These are phyloP conservation scores for Ophiocordyceps unilateralis DNA, from an alignment of 2,329 filamentous ascomycete species.

Conservation along the genomic window DNA sequence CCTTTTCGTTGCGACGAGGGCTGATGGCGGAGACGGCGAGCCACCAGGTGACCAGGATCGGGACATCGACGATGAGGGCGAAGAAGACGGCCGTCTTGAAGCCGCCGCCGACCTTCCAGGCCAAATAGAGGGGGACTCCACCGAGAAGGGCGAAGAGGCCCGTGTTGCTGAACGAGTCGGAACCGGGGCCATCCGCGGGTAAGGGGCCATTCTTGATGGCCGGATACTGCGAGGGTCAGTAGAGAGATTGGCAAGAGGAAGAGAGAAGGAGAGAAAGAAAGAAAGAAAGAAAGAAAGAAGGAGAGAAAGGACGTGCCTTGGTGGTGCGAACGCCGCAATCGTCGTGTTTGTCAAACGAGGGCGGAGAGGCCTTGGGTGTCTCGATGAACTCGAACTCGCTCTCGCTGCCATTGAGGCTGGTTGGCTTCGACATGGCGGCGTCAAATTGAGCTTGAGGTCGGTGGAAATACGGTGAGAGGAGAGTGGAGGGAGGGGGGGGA, in stretches of 20 bases:
- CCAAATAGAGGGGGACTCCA: slow-evolving; percentile 60
- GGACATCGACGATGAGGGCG: slow-evolving; percentile 57
- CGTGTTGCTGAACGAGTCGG: slow-evolving; percentile 74
- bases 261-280: neutral
- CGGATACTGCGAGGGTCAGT: slow-evolving; percentile 9
- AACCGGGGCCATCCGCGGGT: slow-evolving; percentile 72
- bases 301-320: slow-evolving; percentile 18
- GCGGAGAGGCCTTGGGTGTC: slow-evolving; percentile 19
- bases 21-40: slow-evolving; percentile 61
- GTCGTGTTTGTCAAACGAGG: slow-evolving; percentile 51
- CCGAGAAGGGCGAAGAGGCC: slow-evolving; percentile 54
- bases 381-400: slow-evolving; percentile 24
- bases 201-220: slow-evolving; percentile 93
- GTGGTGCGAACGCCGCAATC: slow-evolving; percentile 33
- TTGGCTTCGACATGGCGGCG: slow-evolving; percentile 17
- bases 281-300: neutral
- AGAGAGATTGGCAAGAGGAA: neutral
- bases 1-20: slow-evolving; percentile 87
- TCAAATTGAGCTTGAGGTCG: neutral
- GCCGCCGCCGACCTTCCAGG: slow-evolving; percentile 72
- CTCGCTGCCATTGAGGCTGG: slow-evolving; percentile 13
- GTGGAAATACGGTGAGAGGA: no score
- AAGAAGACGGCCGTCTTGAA: slow-evolving; percentile 86
- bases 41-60: slow-evolving; percentile 74
- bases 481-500: no score